These are phyloP conservation scores for Suillus variegatus DNA, from an alignment of 768 basidiomycete species.

Conservation along the genomic window DNA sequence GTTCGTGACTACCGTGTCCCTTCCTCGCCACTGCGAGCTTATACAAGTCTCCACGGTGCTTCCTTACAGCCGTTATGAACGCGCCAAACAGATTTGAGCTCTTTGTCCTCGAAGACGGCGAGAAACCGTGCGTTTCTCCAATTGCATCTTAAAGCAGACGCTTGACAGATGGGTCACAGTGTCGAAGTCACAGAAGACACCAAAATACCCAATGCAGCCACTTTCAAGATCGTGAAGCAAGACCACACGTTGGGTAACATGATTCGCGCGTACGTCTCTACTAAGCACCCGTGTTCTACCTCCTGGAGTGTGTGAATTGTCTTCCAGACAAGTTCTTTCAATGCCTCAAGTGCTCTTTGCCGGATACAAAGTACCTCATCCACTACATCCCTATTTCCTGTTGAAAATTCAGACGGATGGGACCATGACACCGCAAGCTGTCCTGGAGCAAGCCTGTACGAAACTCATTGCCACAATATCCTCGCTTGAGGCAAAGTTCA, in stretches of 20 bases:
- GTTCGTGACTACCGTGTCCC: background rate
- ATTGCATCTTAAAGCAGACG: constrained; percentile 15
- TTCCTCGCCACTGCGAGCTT: constrained; percentile 2
- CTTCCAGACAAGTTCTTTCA: constrained; percentile 79
- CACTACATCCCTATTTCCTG: constrained; percentile 90
- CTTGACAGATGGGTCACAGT: constrained; percentile 42
- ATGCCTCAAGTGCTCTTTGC: constrained; percentile 92
- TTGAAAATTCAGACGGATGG: constrained; percentile 97
- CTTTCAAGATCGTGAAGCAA: constrained; percentile 92
- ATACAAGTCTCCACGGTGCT: background rate
- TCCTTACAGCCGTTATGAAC: constrained; percentile 60
- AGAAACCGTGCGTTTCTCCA: constrained; percentile 76
- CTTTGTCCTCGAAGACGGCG: constrained; percentile 90
- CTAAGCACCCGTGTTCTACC: constrained; percentile 14
- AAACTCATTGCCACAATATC: constrained; percentile 75
- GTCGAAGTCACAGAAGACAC: constrained; percentile 93
- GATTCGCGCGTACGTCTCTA: constrained; percentile 78
- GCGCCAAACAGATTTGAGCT: constrained; percentile 92
- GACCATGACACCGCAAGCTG: constrained; percentile 73
- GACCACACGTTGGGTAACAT: constrained; percentile 97
- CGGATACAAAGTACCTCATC: constrained; percentile 97
- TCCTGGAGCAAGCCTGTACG: constrained; percentile 81
- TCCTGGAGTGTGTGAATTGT: constrained; percentile 6
- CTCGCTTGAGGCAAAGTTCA: constrained; percentile 74
- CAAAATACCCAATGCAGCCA: constrained; percentile 97